Percentiles rank a stretch among this genome's conserved stretches.
phyloP scores from a whole-genome alignment of 441 rosid genomes.

The Viola pubescens region DNA sequence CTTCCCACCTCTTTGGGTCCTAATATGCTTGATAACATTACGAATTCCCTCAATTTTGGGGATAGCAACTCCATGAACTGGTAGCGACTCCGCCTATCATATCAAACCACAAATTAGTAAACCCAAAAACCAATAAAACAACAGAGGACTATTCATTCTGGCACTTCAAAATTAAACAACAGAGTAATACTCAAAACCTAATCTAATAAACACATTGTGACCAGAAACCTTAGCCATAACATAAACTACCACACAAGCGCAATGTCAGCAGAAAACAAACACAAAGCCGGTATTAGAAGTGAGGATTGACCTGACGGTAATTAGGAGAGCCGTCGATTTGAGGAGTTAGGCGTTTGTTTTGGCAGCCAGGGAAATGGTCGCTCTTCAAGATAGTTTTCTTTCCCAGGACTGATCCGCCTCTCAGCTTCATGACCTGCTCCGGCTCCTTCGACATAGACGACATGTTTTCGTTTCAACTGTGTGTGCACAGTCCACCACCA shows the following conservation, averaged over 20 bases:
- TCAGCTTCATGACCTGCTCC: slow-evolving; percentile 83
- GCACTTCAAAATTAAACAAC: background rate
- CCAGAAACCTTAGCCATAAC: no score
- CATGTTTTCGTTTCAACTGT: slow-evolving; percentile 29
- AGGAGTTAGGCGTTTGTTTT: slow-evolving; percentile 81
- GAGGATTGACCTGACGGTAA: slow-evolving; percentile 73
- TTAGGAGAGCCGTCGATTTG: slow-evolving; percentile 99
- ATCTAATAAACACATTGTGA: no score
- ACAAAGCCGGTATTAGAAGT: background rate
- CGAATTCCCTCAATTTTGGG: slow-evolving; percentile 81
- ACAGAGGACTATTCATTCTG: background rate
- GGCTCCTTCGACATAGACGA: slow-evolving; percentile 71
- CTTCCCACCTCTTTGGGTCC: slow-evolving; percentile 58
- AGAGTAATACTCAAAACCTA: background rate
- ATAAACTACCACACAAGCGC: no score
- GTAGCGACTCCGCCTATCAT: slow-evolving; percentile 67
- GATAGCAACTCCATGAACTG: slow-evolving; percentile 93
- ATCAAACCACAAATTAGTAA: slow-evolving; percentile 11
- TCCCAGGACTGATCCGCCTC: slow-evolving; percentile 96
- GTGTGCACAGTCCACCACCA: background rate
- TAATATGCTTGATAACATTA: slow-evolving; percentile 80
- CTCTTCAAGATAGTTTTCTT: slow-evolving; percentile 94
- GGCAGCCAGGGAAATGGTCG: slow-evolving; percentile 99
- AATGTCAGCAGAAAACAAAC: background rate
- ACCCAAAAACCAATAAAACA: slow-evolving; percentile 1